Evolutionary conservation across 176 grass and related monocot species (phyloP), one percentile per base, ranked within the genome.

Genomic region (Rhynchospora pubera): DNA sequence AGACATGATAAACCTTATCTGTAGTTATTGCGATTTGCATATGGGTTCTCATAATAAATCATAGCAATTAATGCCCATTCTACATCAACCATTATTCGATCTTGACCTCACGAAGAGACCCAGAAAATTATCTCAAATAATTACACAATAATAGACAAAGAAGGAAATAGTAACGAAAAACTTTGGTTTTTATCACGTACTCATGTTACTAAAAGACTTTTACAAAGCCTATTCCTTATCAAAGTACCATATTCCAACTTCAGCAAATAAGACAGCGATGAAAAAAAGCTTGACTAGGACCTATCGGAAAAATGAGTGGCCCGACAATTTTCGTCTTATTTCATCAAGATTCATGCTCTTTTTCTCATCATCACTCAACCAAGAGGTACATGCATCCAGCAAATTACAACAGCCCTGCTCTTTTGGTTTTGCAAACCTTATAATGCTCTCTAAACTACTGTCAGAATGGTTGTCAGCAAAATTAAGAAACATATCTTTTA

Each of bases 401-500:
- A 89, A 69, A 71, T 93, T 75, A 68, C 62, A 85, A 79, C 65
- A 85, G 87, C 68, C 82, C 83, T 57, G 30, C 75, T 83, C 85
- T 19, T 63, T 51, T 56, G 61, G 71, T 64, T 82, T 65, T 80
- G 85, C 87, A 89, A 99, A 99, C 80, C 80, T 93, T 51, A 89
- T 64, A 39, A 95, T 87, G 59, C 88, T 91, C 62, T 87, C 83
- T 71, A 99, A 67, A 84, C 86, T 95, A 63, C 65, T 53, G 79
- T 90, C 42, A 26, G 90, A 91, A 48, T 89, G 93, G 56, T 91
- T 86, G 74, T 95, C 89, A 56, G 87, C 79, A 78, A 90, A 93
- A 77, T 85, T 89, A 56, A 85, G 56, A 45, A 95, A 85, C 60
- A 90, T 93, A 32, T 93, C 87, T 90, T 91, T 95, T 78, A 88